Evolutionary conservation across 805 yeast species (phyloP).

Genomic region (Candida taoyuanica): DNA sequence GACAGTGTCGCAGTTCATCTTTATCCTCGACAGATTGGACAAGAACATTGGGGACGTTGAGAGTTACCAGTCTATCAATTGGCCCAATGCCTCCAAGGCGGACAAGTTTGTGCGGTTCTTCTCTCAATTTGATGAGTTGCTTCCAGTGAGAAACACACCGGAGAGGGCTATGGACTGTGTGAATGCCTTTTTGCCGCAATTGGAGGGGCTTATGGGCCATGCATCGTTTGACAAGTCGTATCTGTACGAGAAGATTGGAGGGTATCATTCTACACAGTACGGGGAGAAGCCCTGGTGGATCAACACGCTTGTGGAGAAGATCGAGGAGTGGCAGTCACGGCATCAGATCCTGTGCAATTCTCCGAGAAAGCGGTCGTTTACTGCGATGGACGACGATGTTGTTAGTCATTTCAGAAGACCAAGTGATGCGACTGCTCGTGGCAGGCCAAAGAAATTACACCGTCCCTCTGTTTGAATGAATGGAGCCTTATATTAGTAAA

Average conservation of each 20-base stretch:
- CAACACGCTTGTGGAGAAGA: conserved; percentile 1
- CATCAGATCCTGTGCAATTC: background rate
- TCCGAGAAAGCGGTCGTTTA: conserved; percentile 12
- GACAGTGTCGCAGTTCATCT: conserved; percentile 8
- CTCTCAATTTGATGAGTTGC: conserved; percentile 7
- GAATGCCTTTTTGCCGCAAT: conserved; percentile 2
- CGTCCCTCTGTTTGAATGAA: conserved; percentile 2
- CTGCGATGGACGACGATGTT: conserved; percentile 6
- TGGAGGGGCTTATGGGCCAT: conserved; percentile 7
- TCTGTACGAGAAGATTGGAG: too few relatives aligned
- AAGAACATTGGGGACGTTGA: conserved; percentile 3
- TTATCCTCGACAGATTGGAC: conserved; percentile 5
- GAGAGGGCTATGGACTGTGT: conserved; percentile 4
- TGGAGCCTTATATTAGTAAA: background rate
- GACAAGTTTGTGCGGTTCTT: conserved; percentile 7
- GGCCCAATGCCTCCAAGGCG: conserved; percentile 10
- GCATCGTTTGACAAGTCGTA: too few relatives aligned
- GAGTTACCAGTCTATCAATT: conserved; percentile 4
- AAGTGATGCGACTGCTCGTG: background rate
- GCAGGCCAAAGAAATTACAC: conserved; percentile 7
- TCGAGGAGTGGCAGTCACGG: conserved; percentile 4
- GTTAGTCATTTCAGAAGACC: conserved; percentile 4
- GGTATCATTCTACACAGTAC: too few relatives aligned
- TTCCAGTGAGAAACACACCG: conserved; percentile 6
- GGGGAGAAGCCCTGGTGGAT: conserved; percentile 5